Evolutionary conservation across 2,329 filamentous ascomycete species (phyloP).

Genomic region (Venturia aucupariae): DNA sequence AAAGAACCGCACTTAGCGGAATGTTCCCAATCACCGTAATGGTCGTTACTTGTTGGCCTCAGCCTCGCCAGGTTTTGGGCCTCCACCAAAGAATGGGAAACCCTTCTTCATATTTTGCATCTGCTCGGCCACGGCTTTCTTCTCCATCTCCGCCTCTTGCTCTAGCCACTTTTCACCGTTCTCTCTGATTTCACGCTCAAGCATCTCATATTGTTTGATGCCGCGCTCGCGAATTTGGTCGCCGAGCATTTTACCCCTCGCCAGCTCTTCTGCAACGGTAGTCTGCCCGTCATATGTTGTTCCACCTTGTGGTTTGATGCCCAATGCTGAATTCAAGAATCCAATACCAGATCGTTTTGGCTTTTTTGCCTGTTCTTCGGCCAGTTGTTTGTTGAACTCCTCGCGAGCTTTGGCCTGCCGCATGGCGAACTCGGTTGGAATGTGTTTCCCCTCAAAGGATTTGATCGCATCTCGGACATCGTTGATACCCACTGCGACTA

Average conservation of each 20-base stretch:
- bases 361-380: conserved; percentile 55
- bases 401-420: conserved; percentile 78
- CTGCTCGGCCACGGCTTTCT: conserved; percentile 80
- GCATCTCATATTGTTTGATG: conserved; percentile 76
- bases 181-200: conserved; percentile 85
- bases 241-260: conserved; percentile 93
- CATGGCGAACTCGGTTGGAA: conserved; percentile 80
- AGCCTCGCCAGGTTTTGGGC: conserved; percentile 3
- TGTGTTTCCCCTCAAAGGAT: conserved; percentile 81
- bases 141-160: conserved; percentile 80
- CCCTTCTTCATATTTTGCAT: conserved; percentile 87
- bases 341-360: conserved; percentile 55
- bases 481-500: conserved; percentile 83
- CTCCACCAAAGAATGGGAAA: conserved; percentile 46
- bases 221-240: conserved; percentile 90
- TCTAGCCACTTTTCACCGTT: conserved; percentile 94
- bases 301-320: conserved; percentile 62
- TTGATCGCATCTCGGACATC: conserved; percentile 81
- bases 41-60: neutral
- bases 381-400: conserved; percentile 72
- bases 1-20: neutral
- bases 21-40: neutral
- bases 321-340: conserved; percentile 61
- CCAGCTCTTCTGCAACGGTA: conserved; percentile 63
- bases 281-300: conserved; percentile 37